Conservation (phyloP, 2,329 filamentous ascomycete species). For the Zopfia rhizophila region DNA sequence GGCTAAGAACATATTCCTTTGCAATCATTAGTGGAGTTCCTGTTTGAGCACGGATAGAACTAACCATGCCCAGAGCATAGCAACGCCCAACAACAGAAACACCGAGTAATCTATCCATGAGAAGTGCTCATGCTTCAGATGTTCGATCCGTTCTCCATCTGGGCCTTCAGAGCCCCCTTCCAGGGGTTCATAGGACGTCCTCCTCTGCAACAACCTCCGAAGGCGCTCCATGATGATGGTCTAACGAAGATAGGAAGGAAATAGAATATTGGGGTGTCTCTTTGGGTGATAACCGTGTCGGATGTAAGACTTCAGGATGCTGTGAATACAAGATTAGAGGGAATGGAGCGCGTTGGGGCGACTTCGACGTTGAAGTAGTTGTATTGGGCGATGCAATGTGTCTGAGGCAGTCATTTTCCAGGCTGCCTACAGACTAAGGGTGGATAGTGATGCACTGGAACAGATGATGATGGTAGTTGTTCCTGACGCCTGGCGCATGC, state of each 20-base stretch:
- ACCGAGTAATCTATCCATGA: conserved; percentile 88
- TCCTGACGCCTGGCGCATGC: conserved; percentile 18
- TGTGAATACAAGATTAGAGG: too few species aligned
- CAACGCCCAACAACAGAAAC: conserved; percentile 85
- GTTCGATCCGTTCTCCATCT: conserved; percentile 47
- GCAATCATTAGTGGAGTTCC: conserved; percentile 20
- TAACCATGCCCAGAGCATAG: conserved; percentile 98
- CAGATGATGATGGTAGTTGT: not conserved
- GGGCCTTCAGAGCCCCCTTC: conserved; percentile 48
- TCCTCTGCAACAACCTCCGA: conserved; percentile 40
- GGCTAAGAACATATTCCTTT: conserved; percentile 97
- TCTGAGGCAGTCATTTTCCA: conserved; percentile 39
- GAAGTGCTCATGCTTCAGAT: conserved; percentile 61
- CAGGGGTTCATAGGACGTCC: conserved; percentile 50
- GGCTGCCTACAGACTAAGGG: conserved; percentile 8
- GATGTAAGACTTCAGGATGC: too few species aligned
- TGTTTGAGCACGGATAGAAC: conserved; percentile 37
- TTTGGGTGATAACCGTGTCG: too few species aligned
- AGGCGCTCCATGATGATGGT: conserved; percentile 48
- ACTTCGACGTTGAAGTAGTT: conserved; percentile 18
- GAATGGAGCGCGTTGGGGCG: too few species aligned
- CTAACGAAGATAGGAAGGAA: not conserved
- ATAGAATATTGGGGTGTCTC: too few species aligned
- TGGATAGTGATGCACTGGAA: too few species aligned
- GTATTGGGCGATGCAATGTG: conserved; percentile 2